Evolutionary conservation across 805 yeast species (phyloP).

Genomic region (Komagataella kurtzmanii): DNA sequence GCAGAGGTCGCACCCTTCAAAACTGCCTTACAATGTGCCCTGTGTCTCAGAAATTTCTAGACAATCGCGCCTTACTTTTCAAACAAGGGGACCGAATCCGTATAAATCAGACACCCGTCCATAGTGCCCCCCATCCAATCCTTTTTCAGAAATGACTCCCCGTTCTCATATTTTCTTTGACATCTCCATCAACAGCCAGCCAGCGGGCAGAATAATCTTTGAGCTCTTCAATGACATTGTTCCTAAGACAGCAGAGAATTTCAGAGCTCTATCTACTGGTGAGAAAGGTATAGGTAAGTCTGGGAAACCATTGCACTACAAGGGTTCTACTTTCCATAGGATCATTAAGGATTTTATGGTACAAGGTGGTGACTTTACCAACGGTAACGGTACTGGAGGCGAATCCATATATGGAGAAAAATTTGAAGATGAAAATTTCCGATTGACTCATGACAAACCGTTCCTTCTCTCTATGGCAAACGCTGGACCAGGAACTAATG

Average conservation of each 20-base stretch:
- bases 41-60: not conserved
- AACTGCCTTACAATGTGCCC: too few relatives aligned
- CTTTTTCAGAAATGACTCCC: not conserved
- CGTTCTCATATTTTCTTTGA: constrained; percentile 63
- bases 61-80: not conserved
- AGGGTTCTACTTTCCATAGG: constrained; percentile 86
- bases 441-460: constrained; percentile 65
- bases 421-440: constrained; percentile 84
- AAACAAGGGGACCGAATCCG: not conserved
- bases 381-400: constrained; percentile 64
- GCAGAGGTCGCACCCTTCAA: too few relatives aligned
- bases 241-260: constrained; percentile 85
- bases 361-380: constrained; percentile 91
- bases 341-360: constrained; percentile 84
- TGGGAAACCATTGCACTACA: constrained; percentile 61
- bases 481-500: constrained; percentile 91
- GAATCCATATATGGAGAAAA: constrained; percentile 75
- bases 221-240: constrained; percentile 63
- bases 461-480: constrained; percentile 93
- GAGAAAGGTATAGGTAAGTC: constrained; percentile 54
- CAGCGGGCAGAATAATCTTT: constrained; percentile 67
- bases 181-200: constrained; percentile 55
- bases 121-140: not conserved
- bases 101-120: not conserved
- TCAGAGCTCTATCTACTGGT: constrained; percentile 81